Base-by-base conservation (phyloP, 1,284 basidiomycete genomes). In the Puccinia coronata region DNA sequence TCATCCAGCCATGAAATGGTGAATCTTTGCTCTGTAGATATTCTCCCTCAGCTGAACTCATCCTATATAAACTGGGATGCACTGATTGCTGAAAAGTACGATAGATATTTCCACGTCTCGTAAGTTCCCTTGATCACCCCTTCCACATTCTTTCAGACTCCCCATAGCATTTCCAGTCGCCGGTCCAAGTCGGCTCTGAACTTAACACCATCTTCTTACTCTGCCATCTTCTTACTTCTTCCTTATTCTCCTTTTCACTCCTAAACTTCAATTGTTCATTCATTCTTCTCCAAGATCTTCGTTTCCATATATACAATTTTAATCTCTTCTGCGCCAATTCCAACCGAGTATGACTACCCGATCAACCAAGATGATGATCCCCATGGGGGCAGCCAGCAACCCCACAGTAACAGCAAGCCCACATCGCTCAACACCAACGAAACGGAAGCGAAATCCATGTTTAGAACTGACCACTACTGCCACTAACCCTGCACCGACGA, bases 301-400 rank as follows among this genome's bases (percentile, higher is more conserved):
- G 1, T 53, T 71, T 71, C 69, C 39, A 49, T 70, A 16, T 71
- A n/a, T n/a, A n/a, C n/a, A n/a, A n/a, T n/a, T n/a, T n/a, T n/a
- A n/a, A n/a, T 23, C 11, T 71, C 67, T 71, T 71, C 28, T 34
- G 28, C 28, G 69, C 47, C 69, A 71, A 51, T 53, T 53, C 69
- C 51, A n/a, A 53, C 69, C 69, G 69, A 71, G 69, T 49, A 71
- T 71, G 69, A 71, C 69, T 34, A 71, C 69, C 69, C 69, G 69
- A 71, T 53, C 69, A 71, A 71, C 69, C 69, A 53, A 51, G 69
- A 51, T 39, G 28, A 71, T 71, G 5, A n/a, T n/a, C n/a, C 47
- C 43, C 20, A 34, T 71, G 47, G 69, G 25, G 25, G 28, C 28
- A 51, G 23, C 3, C 69, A 49, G 6, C 47, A 41, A 51, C 53